phyloP scores from a whole-genome alignment of 202 grass and related monocot species.

The Setaria viridis region DNA sequence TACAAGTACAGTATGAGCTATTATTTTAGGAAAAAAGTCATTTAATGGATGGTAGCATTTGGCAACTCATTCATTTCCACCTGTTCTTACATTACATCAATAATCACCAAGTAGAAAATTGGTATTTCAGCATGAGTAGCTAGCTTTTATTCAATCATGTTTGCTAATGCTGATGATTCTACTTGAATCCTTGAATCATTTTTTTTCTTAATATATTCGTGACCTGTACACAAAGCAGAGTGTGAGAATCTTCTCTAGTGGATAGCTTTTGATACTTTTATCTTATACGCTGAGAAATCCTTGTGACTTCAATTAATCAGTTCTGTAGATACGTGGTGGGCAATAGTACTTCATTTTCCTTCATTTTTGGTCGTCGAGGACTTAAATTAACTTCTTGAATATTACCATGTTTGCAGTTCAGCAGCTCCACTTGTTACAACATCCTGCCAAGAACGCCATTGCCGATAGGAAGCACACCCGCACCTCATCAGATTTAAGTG shows the following conservation, averaged over 20 bases:
- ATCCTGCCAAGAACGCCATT: constrained; percentile 64
- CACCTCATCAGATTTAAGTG: constrained; percentile 74
- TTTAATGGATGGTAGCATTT: constrained; percentile 26
- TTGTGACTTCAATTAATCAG: neutral
- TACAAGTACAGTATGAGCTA: constrained; percentile 16
- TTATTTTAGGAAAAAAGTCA: neutral
- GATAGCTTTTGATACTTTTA: neutral
- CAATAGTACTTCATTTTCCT: constrained; percentile 21
- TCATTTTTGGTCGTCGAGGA: neutral
- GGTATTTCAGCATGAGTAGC: constrained; percentile 11
- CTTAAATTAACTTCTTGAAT: neutral
- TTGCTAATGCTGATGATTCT: constrained; percentile 19
- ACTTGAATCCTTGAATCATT: neutral
- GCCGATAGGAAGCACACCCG: constrained; percentile 64
- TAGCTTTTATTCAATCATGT: neutral
- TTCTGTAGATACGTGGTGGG: neutral
- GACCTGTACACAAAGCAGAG: neutral
- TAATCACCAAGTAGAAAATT: neutral
- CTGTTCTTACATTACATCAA: constrained; percentile 29
- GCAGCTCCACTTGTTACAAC: constrained; percentile 88
- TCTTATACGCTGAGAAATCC: neutral
- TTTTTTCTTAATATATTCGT: neutral
- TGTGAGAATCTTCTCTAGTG: neutral
- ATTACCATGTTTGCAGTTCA: constrained; percentile 66
- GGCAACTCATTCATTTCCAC: constrained; percentile 35